Evolutionary conservation across 208 protist species (phyloP).

Genomic region (Lotmaria passim): DNA sequence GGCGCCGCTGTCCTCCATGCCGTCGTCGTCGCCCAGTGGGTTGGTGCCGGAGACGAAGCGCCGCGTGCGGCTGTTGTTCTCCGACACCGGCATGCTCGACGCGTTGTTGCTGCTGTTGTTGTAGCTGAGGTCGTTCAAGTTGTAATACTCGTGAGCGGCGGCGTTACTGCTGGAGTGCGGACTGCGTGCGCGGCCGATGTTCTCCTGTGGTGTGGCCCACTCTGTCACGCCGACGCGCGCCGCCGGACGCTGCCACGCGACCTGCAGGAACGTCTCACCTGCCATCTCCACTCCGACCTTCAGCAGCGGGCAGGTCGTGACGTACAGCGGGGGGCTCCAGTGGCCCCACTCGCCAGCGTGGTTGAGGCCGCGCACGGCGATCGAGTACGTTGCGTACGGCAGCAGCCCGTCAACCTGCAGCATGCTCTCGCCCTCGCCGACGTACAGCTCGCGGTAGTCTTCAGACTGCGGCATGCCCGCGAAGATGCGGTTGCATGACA

Average conservation of each 20-base stretch:
- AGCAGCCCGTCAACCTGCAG: conserved; percentile 66
- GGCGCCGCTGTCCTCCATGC: conserved; percentile 18
- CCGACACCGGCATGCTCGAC: conserved; percentile 9
- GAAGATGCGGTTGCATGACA: conserved; percentile 72
- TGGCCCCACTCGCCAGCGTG: conserved; percentile 83
- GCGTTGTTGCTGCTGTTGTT: conserved; percentile 13
- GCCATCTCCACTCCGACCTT: conserved; percentile 59
- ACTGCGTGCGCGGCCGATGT: not conserved
- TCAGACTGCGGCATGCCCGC: conserved; percentile 66
- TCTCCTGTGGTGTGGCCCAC: conserved; percentile 11
- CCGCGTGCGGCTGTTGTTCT: conserved; percentile 11
- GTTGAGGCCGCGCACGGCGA: conserved; percentile 83
- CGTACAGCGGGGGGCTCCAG: conserved; percentile 69
- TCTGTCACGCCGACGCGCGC: conserved; percentile 14
- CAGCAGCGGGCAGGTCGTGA: conserved; percentile 83
- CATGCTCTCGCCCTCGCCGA: conserved; percentile 42
- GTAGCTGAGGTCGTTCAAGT: conserved; percentile 8
- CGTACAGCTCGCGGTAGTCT: conserved; percentile 63
- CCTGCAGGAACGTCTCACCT: conserved; percentile 87
- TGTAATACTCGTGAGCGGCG: not conserved
- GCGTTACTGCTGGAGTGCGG: not conserved
- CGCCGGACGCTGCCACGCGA: conserved; percentile 75
- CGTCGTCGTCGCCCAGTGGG: conserved; percentile 6
- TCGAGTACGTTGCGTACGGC: conserved; percentile 71
- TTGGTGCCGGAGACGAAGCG: conserved; percentile 13